Evolutionary conservation across 495 filamentous ascomycete species (phyloP).

Genomic region (Lepraria neglecta): DNA sequence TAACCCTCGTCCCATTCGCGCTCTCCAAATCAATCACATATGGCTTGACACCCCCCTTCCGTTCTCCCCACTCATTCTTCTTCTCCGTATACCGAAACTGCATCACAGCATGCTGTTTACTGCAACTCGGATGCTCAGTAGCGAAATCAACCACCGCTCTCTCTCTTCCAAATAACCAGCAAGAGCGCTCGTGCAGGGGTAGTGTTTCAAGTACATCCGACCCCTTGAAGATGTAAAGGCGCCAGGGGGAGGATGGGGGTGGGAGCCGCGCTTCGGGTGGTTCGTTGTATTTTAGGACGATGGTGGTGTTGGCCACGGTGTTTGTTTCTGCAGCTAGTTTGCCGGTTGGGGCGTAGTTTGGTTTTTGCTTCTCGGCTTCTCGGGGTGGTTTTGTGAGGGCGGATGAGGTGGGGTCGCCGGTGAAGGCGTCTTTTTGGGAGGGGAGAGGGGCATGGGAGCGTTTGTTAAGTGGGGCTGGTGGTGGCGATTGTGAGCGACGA

Average conservation of each 20-base stretch:
- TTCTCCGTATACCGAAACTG: constrained; percentile 85
- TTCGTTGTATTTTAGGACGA: constrained; percentile 90
- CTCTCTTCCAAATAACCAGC: constrained; percentile 88
- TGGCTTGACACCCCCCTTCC: constrained; percentile 71
- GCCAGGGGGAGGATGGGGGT: constrained; percentile 69
- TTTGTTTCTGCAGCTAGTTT: constrained; percentile 84
- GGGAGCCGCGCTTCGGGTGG: constrained; percentile 89
- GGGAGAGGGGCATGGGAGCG: constrained; percentile 55
- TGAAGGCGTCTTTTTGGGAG: constrained; percentile 65
- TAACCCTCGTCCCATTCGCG: constrained; percentile 82
- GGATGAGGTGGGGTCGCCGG: constrained; percentile 38
- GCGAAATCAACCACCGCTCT: constrained; percentile 70
- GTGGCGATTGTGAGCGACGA: constrained; percentile 31
- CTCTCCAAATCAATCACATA: constrained; percentile 93
- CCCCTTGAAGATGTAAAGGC: constrained; percentile 90
- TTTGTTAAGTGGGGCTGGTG: constrained; percentile 24
- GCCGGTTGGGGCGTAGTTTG: constrained; percentile 77
- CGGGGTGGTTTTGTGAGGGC: constrained; percentile 35
- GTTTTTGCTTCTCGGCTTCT: constrained; percentile 66
- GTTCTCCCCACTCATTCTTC: constrained; percentile 77
- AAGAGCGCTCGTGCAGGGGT: constrained; percentile 65
- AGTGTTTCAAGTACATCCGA: constrained; percentile 72
- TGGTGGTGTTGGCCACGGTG: constrained; percentile 58
- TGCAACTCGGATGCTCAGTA: constrained; percentile 84
- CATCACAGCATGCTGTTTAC: constrained; percentile 90